Base-by-base conservation (phyloP, 306 rosid species). In the Cicer chorassanicum region DNA sequence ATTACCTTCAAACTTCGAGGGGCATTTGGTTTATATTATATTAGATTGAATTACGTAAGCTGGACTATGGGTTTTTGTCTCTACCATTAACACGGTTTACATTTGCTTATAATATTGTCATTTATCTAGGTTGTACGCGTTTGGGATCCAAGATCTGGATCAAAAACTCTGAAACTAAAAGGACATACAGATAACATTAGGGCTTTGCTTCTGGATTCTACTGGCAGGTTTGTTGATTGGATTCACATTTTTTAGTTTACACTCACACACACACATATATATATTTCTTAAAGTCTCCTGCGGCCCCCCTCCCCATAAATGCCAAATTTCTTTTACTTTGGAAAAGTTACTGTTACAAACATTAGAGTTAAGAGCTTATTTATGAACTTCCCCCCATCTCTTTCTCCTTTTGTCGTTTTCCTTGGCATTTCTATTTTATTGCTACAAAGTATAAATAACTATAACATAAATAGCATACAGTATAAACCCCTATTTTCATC, bases 111-210 rank as follows among this genome's bases (percentile, higher is more conserved):
- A 0, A 3, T 56, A 2, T 48, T 53, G 12, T 13, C 54, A 18
- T 46, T 76, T 29, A 68, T 65, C 34, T 75, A 95, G 99, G 99
- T 95, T 61, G 96, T 95, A 67, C 97, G 99, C 65, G 97, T 92
- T 70, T 95, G 99, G 99, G 99, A 95, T 60, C 84, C 99, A 46
- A 90, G 99, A 87, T 86, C 91, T 66, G 99, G 99, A 83, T 90
- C 96, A 12, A 95, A 95, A 90, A 85, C 96, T 9, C 84, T 95
- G 91, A 95, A 95, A 84, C 84, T 95, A 68, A 88, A 87, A 87
- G 99, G 99, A 71, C 99, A 95, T 75, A 76, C 96, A 40, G 99
- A 95, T 89, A 95, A 95, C 82, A 91, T 95, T 68, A 84, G 99
- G 89, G 91, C 91, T 66, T 79, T 95, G 81, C 91, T 95, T 80